Evolutionary conservation across 495 filamentous ascomycete species (phyloP), one percentile per base, ranked within the genome.

Genomic region (Choiromyces venosus): DNA sequence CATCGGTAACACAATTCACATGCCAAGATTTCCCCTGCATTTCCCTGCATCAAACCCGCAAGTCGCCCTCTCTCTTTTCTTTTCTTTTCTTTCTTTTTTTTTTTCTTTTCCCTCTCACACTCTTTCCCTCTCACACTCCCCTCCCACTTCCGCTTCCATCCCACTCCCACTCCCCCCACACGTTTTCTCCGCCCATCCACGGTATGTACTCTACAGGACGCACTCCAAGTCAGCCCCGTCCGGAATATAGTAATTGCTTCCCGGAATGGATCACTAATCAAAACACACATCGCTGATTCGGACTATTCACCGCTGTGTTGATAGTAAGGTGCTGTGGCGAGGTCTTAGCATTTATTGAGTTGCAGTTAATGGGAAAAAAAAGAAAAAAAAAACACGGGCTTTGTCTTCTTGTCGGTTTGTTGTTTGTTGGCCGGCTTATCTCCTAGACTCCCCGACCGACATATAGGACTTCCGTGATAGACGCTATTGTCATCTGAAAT

Each of bases 181-280:
- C 19, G 16, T 46, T n/a, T n/a, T n/a, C n/a, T n/a, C n/a, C n/a
- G n/a, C n/a, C n/a, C 19, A 46, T 46, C 42, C 42, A 21, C 5
- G 19, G n/a, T 21, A n/a, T n/a, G n/a, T n/a, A n/a, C n/a, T n/a
- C n/a, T n/a, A 5, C 19, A 46, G 19, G 7, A 21, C 18, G 42
- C 42, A 1, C 42, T 16, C 19, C 42, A 7, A 46, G 42, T 46
- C 42, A 46, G 42, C 42, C 19, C 42, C 42, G 42, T 46, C 42
- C 42, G 42, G 42, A 46, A 46, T 46, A 46, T 46, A 52, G 44
- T 52, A 52, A 52, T 52, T 52, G 44, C 44, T 52, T 52, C 44
- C 44, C 44, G 19, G 21, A n/a, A 52, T 25, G 21, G 19, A 52
- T 52, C 44, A 52, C 44, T 52, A 19, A 52, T 52, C 21, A n/a